A percentile compares a stretch with the other conserved stretches of the same genome.
These are phyloP conservation scores for Aureobasidium sp. DNA, from an alignment of 2,329 filamentous ascomycete species.

Conservation along the genomic window DNA sequence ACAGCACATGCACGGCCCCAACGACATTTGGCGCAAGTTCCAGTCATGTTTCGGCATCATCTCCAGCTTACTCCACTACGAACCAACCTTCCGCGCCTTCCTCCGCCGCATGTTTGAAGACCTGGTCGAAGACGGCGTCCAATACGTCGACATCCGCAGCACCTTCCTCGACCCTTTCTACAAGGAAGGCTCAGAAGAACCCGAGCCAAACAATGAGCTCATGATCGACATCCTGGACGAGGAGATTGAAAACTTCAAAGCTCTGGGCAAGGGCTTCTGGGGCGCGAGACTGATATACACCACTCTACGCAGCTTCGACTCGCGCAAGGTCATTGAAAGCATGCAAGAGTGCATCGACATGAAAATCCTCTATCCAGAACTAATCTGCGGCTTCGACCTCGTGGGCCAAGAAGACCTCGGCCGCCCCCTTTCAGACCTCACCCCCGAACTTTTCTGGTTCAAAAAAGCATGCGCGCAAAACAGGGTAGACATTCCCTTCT, in stretches of 20 bases:
- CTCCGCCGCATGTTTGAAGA: slow-evolving; percentile 63
- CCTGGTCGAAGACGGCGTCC: slow-evolving; percentile 73
- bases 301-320: slow-evolving; percentile 56
- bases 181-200: slow-evolving; percentile 54
- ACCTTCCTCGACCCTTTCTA: slow-evolving; percentile 68
- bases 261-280: slow-evolving; percentile 69
- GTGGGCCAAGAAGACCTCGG: slow-evolving; percentile 83
- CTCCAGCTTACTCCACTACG: slow-evolving; percentile 73
- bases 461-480: slow-evolving; percentile 73
- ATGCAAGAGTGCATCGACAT: slow-evolving; percentile 85
- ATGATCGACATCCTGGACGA: slow-evolving; percentile 70
- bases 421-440: slow-evolving; percentile 65
- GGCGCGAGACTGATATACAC: slow-evolving; percentile 83
- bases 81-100: slow-evolving; percentile 77
- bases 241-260: slow-evolving; percentile 67
- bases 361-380: slow-evolving; percentile 69
- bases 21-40: slow-evolving; percentile 83
- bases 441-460: slow-evolving; percentile 91
- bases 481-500: slow-evolving; percentile 79
- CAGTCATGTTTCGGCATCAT: slow-evolving; percentile 69
- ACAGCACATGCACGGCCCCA: slow-evolving; percentile 73
- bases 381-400: slow-evolving; percentile 82
- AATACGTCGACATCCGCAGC: slow-evolving; percentile 75
- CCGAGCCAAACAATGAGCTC: slow-evolving; percentile 60
- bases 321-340: slow-evolving; percentile 62